Percentiles rank a stretch among this genome's conserved stretches.
Evolutionary conservation across 2,329 filamentous ascomycete genomes (phyloP).

Genomic region (Fusarium proliferatum): DNA sequence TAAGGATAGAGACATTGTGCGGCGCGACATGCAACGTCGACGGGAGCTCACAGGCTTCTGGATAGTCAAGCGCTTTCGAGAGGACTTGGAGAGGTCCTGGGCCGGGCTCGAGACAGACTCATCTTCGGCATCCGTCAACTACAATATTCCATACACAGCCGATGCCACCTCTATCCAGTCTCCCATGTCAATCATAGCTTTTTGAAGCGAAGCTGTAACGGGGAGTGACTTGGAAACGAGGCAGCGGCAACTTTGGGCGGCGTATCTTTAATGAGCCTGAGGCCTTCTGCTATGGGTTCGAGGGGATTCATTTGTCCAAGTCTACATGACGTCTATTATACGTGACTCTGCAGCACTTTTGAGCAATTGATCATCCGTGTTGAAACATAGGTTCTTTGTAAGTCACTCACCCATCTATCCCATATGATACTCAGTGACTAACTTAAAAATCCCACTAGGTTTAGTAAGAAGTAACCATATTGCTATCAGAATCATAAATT

Average conservation of each 20-base stretch:
- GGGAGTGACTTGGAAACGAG: fast-evolving
- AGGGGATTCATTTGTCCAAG: fast-evolving
- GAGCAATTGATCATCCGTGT: neutral
- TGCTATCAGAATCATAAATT: neutral
- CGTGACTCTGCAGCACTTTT: neutral
- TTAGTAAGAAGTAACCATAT: neutral
- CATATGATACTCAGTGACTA: neutral
- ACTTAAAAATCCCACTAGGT: neutral
- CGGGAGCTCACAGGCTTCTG: neutral
- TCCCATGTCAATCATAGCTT: neutral
- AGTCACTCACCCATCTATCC: neutral
- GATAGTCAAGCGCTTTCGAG: neutral
- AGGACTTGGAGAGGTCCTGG: neutral
- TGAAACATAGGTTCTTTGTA: fast-evolving
- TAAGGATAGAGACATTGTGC: neutral
- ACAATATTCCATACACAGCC: neutral
- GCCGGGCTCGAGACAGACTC: fast-evolving
- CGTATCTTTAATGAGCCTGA: neutral
- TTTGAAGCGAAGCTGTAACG: neutral
- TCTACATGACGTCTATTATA: neutral
- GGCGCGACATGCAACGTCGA: neutral
- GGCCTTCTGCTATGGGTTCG: neutral
- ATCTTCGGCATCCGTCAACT: neutral
- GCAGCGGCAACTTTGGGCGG: fast-evolving
- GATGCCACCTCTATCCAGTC: fast-evolving